phyloP scores from a whole-genome alignment of 257 asterid genomes.

The Ilex asprella region DNA sequence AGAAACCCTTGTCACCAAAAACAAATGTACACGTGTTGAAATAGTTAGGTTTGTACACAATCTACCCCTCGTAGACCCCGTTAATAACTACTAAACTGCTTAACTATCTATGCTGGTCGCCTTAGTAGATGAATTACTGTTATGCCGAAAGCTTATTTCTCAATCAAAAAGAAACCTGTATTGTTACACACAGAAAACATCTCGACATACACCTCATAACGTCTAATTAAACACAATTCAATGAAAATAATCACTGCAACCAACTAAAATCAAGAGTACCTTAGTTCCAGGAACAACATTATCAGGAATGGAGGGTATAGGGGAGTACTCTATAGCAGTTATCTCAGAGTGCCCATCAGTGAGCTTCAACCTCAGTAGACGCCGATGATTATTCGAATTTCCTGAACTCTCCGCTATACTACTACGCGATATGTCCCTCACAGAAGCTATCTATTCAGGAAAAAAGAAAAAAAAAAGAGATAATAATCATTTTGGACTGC shows the following conservation, averaged over 20 bases:
- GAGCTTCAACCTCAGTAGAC: slow-evolving; percentile 62
- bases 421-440: slow-evolving; percentile 60
- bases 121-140: no score
- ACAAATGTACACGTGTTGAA: no score
- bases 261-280: slow-evolving; percentile 29
- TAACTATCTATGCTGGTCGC: no score
- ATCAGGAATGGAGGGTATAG: slow-evolving; percentile 57
- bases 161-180: neutral
- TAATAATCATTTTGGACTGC: neutral
- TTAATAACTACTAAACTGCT: no score
- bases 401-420: slow-evolving; percentile 44
- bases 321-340: slow-evolving; percentile 63
- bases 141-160: no score
- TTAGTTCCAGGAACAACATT: slow-evolving; percentile 77
- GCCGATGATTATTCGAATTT: slow-evolving; percentile 37
- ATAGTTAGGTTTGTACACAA: no score
- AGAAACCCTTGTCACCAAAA: no score
- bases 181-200: neutral
- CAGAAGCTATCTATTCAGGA: slow-evolving; percentile 45
- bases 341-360: slow-evolving; percentile 76
- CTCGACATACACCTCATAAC: neutral
- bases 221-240: no score
- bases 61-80: no score
- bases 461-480: neutral
- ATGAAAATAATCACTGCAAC: neutral